A percentile compares a stretch with the other conserved stretches of the same genome.
These are phyloP conservation scores for Pleurotus ostreatus DNA, from an alignment of 768 basidiomycete genomes.

Conservation along the genomic window DNA sequence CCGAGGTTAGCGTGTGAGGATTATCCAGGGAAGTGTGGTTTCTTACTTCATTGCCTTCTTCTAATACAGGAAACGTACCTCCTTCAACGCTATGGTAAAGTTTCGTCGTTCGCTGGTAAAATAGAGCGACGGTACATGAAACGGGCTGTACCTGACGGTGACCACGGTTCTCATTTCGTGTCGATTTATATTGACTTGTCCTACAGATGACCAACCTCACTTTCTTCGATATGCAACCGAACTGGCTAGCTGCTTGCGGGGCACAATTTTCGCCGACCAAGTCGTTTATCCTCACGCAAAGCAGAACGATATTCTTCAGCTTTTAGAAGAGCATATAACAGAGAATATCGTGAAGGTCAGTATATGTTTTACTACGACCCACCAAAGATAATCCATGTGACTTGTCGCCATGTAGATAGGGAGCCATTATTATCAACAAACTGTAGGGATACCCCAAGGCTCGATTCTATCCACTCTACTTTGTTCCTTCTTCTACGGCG, in stretches of 20 bases:
- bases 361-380: neutral
- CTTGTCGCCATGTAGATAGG: conserved; percentile 56
- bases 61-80: conserved; percentile 64
- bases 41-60: neutral
- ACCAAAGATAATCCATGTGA: conserved; percentile 2
- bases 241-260: conserved; percentile 61
- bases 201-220: conserved; percentile 69
- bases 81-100: conserved; percentile 65
- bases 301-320: conserved; percentile 57
- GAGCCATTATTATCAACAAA: conserved; percentile 75
- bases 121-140: conserved; percentile 52
- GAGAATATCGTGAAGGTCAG: conserved; percentile 87
- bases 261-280: conserved; percentile 86
- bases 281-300: conserved; percentile 52
- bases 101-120: conserved; percentile 53
- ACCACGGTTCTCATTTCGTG: neutral
- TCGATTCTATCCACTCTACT: conserved; percentile 93
- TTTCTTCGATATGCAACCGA: conserved; percentile 69
- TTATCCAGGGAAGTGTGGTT: neutral
- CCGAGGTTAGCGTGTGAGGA: conserved; percentile 43
- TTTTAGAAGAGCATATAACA: conserved; percentile 86
- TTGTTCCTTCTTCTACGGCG: conserved; percentile 93
- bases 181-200: neutral
- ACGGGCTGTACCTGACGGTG: conserved; percentile 69
- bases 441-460: conserved; percentile 95